These are phyloP conservation scores for Kazachstania africana DNA, from an alignment of 805 yeast genomes.

Conservation along the genomic window DNA sequence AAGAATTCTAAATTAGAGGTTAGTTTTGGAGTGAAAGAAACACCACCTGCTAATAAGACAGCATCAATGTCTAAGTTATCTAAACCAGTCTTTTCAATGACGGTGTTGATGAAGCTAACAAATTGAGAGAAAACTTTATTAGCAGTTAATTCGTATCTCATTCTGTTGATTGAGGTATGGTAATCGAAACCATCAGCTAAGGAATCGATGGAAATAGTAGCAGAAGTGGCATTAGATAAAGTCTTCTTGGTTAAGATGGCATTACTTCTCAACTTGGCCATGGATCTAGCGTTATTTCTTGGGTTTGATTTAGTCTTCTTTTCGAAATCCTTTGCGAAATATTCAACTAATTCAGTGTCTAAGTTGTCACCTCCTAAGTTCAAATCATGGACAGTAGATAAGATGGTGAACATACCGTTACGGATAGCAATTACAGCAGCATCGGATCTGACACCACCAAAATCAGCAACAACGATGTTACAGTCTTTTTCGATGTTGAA, in stretches of 20 bases:
- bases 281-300: constrained; percentile 64
- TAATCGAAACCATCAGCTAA: constrained; percentile 90
- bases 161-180: constrained; percentile 85
- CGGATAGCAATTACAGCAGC: constrained; percentile 88
- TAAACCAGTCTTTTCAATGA: constrained; percentile 69
- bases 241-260: constrained; percentile 82
- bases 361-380: constrained; percentile 81
- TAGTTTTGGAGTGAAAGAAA: constrained; percentile 85
- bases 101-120: constrained; percentile 62
- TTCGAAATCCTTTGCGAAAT: constrained; percentile 87
- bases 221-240: constrained; percentile 73
- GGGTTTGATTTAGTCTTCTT: constrained; percentile 79
- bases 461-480: constrained; percentile 72
- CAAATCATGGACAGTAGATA: constrained; percentile 74
- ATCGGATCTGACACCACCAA: constrained; percentile 93
- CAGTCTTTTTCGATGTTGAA: constrained; percentile 26
- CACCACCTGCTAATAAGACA: constrained; percentile 87
- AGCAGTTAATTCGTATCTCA: constrained; percentile 82
- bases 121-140: constrained; percentile 68
- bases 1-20: constrained; percentile 58
- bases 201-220: constrained; percentile 90
- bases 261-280: constrained; percentile 80
- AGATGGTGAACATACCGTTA: constrained; percentile 84
- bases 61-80: constrained; percentile 83
- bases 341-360: constrained; percentile 69